Percentiles rank a stretch among this genome's conserved stretches.
Conservation (phyloP, 805 yeast species). For the Saccharomyces eubayanus region DNA sequence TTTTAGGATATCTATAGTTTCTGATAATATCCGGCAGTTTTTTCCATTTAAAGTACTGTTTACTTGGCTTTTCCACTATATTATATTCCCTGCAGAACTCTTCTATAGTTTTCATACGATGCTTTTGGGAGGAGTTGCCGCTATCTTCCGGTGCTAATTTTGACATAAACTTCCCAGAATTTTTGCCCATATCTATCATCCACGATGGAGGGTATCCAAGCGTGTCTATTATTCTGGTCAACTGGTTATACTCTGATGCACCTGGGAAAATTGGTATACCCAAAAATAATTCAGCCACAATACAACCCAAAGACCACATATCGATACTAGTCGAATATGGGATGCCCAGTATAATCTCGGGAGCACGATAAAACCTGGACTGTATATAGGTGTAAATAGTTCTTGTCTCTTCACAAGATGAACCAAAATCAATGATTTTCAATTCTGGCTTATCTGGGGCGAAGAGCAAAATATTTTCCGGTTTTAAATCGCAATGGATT, state of each 20-base stretch:
- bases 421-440: constrained; percentile 92
- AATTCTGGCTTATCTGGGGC: constrained; percentile 67
- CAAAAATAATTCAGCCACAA: constrained; percentile 78
- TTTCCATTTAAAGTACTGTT: constrained; percentile 66
- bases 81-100: constrained; percentile 36
- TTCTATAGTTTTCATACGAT: constrained; percentile 38
- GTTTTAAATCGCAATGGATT: constrained; percentile 94
- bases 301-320: constrained; percentile 96
- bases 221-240: constrained; percentile 72
- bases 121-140: constrained; percentile 10
- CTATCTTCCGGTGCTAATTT: not conserved
- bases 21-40: constrained; percentile 64
- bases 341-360: constrained; percentile 85
- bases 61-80: constrained; percentile 63
- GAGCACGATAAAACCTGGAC: constrained; percentile 87
- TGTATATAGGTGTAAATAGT: constrained; percentile 88
- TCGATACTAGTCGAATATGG: constrained; percentile 91
- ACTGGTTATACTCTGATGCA: constrained; percentile 84
- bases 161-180: constrained; percentile 51
- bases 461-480: constrained; percentile 81
- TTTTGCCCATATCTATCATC: constrained; percentile 95
- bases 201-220: constrained; percentile 85
- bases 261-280: constrained; percentile 96
- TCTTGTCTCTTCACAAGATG: constrained; percentile 87
- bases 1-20: constrained; percentile 63